Evolutionary conservation across 345 rosid genomes (phyloP), one percentile per base, ranked within the genome.

Genomic region (Lepidium sativum): DNA sequence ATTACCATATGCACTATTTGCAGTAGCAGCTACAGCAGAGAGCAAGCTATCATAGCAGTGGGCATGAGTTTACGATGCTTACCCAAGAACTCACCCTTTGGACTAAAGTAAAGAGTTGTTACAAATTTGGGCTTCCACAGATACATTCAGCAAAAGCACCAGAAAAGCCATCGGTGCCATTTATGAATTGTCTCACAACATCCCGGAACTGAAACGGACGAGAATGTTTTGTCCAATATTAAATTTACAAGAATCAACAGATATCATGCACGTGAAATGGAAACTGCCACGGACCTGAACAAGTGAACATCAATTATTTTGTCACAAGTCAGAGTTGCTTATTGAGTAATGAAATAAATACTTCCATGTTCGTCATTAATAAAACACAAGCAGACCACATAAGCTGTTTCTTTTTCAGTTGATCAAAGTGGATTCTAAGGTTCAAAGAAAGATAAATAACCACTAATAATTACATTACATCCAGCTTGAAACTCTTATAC

Each of bases 101-200:
- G n/a, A n/a, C n/a, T n/a, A n/a, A n/a, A n/a, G n/a, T n/a, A n/a
- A n/a, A n/a, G n/a, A n/a, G n/a, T n/a, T n/a, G n/a, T n/a, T 92
- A 92, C 74, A 92, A 77, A 71, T 84, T 84, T 17, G 98, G 90
- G 74, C 97, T 89, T 61, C 98, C 98, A 67, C 97, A 92, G n/a
- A 89, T 84, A 65, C 97, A 87, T 77, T 92, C 90, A 58, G 97
- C 98, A 84, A 89, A 89, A 58, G 92, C 92, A 68, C 98, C 98
- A 6, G 98, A 83, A 75, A 92, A 83, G 57, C 97, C 96, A 73
- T 86, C 80, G 0, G 98, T 92, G n/a, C 98, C 98, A 79, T 92
- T 92, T 59, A 92, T 89, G 79, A 89, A 89, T 72, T 84, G 89
- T 41, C 98, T 80, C 77, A 89, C 96, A 63, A 86, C 72, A 67